Evolutionary conservation across 176 grass and related monocot genomes (phyloP).

Genomic region (Oryza brachyantha): DNA sequence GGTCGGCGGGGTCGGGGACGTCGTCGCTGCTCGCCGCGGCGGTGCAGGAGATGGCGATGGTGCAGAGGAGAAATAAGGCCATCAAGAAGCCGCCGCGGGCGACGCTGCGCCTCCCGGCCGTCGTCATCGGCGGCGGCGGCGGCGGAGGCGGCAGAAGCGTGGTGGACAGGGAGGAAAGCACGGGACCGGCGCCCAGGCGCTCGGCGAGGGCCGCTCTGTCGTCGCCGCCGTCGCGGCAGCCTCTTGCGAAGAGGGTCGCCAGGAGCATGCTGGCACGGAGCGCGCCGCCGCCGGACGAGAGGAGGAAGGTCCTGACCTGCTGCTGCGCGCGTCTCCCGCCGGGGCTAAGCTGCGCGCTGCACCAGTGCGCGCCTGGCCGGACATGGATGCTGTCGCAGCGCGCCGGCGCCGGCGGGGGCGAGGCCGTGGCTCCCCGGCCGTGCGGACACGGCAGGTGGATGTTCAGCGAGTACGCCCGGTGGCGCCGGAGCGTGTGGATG

Average conservation of each 20-base stretch:
- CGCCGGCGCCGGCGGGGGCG: neutral
- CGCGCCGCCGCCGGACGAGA: neutral
- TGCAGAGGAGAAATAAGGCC: too few species aligned
- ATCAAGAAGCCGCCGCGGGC: neutral
- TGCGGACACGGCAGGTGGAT: neutral
- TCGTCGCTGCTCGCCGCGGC: neutral
- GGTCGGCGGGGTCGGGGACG: neutral
- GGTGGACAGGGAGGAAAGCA: neutral
- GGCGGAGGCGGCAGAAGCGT: neutral
- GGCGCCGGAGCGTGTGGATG: constrained; percentile 33
- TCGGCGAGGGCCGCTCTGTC: neutral
- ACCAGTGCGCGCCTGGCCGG: constrained; percentile 14
- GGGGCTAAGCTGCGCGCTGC: constrained; percentile 16
- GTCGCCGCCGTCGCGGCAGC: neutral
- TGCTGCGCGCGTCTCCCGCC: constrained; percentile 31
- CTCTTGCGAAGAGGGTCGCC: constrained; percentile 20
- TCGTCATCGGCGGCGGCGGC: neutral
- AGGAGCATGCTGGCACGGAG: constrained; percentile 2
- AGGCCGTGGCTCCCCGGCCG: neutral
- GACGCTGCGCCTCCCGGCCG: neutral
- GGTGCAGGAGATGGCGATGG: neutral
- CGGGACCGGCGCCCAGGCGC: neutral
- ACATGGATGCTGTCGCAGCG: neutral
- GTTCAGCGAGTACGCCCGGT: constrained; percentile 32
- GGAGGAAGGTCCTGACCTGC: constrained; percentile 6